Conservation (phyloP, 805 yeast genomes). For the Starmerella bombicola region DNA sequence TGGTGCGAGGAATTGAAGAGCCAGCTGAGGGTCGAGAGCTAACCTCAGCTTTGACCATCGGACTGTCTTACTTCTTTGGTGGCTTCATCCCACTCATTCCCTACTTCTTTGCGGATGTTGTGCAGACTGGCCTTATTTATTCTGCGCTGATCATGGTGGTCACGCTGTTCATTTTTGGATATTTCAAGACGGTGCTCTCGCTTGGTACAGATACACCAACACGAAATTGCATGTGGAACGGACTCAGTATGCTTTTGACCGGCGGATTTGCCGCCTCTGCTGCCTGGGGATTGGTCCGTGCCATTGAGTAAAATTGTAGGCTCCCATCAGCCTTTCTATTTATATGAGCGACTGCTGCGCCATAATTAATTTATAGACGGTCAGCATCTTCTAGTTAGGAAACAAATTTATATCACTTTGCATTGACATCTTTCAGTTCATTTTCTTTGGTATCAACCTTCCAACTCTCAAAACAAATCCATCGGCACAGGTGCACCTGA, state of each 20-base stretch:
- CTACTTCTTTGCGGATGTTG: conserved; percentile 69
- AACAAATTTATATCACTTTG: too few relatives aligned
- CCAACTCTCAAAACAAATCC: too few relatives aligned
- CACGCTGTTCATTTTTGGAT: conserved; percentile 81
- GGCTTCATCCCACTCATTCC: conserved; percentile 88
- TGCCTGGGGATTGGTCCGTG: conserved; percentile 82
- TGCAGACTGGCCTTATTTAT: conserved; percentile 59
- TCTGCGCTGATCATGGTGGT: conserved; percentile 72
- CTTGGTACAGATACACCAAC: conserved; percentile 65
- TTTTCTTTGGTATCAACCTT: too few relatives aligned
- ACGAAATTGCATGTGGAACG: conserved; percentile 44
- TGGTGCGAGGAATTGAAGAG: conserved; percentile 86
- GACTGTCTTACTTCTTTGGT: conserved; percentile 76
- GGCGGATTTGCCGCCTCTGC: conserved; percentile 98
- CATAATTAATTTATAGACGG: too few relatives aligned
- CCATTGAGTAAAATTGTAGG: conserved; percentile 39
- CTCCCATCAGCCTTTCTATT: too few relatives aligned
- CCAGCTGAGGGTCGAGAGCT: conserved; percentile 88
- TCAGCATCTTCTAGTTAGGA: too few relatives aligned
- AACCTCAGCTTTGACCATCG: conserved; percentile 81
- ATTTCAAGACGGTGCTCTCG: conserved; percentile 68
- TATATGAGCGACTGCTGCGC: too few relatives aligned
- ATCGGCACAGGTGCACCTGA: too few relatives aligned
- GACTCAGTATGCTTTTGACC: conserved; percentile 80
- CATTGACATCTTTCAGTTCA: too few relatives aligned